A percentile compares a stretch with the other conserved stretches of the same genome.
phyloP scores from a whole-genome alignment of 768 basidiomycete genomes.

The Phaeolepiota aurea region DNA sequence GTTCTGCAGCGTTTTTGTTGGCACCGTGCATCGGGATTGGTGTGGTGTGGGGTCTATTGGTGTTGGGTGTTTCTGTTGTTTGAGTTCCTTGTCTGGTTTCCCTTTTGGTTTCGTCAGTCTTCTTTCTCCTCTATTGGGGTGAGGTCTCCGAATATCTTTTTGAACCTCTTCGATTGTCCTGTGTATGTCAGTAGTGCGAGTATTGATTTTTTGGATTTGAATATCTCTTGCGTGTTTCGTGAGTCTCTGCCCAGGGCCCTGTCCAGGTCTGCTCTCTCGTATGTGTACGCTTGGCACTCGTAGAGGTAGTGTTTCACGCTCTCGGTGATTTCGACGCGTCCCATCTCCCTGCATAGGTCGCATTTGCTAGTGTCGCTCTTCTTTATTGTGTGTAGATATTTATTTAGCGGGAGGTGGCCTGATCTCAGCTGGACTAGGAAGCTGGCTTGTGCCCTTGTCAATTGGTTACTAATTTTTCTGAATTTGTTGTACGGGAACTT shows the following conservation, averaged over 20 bases:
- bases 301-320: constrained; percentile 20
- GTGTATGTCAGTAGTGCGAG: background rate
- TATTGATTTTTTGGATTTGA: background rate
- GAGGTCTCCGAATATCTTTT: background rate
- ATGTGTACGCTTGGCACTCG: constrained; percentile 15
- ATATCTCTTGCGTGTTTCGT: background rate
- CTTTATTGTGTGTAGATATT: constrained; percentile 19
- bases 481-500: constrained; percentile 8
- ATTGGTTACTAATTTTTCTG: constrained; percentile 3
- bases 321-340: constrained; percentile 8
- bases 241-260: background rate
- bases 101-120: background rate
- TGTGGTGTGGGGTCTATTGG: background rate
- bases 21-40: background rate
- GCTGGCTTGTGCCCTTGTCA: constrained; percentile 10
- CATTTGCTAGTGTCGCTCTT: constrained; percentile 16
- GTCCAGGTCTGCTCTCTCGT: background rate
- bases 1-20: too few species aligned
- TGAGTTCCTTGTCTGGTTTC: background rate
- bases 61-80: background rate
- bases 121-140: background rate
- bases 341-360: constrained; percentile 11
- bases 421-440: constrained; percentile 21
- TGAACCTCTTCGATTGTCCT: background rate
- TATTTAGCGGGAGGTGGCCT: constrained; percentile 18